Base-by-base conservation (phyloP, 106 monocot genomes). In the Allium cepa region DNA sequence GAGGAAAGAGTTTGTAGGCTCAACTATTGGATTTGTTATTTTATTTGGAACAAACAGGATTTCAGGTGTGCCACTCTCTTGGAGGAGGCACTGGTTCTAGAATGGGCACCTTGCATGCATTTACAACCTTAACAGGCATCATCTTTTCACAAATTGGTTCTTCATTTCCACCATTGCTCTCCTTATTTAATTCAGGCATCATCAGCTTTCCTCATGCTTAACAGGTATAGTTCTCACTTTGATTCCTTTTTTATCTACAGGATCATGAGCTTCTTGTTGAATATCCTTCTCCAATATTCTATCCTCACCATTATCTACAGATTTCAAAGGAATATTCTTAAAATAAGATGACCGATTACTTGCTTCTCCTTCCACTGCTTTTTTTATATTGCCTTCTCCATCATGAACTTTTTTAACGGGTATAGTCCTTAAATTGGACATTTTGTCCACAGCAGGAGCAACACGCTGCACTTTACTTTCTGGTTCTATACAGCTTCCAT, bases 381-480 rank as follows among this genome's bases (percentile, higher is more conserved):
- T 36, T 0, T 36, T 36, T 36, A 36, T 22, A 22, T 22, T 22
- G 22, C 22, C 22, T 26, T 13, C n/a, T 68, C 28, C 15, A 49
- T 68, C 68, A 4, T 53, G 53, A 26, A 26, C 50, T 28, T 73
- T 46, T 69, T 70, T 73, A 22, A 86, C 72, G 61, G 81, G 79
- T 45, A 79, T 73, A 6, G 8, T 86, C 50, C 63, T 81, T 2
- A 60, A 55, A 17, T 61, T 68, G 46, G 52, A 73, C 28, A 82
- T 70, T n/a, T 79, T 74, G 12, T 64, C 70, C 17, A 22, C 22
- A 1, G 5, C 15, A 22, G 57, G 13, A 50, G 57, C 48, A 60
- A 67, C 71, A 7, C 22, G 15, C 11, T 69, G 27, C 2, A 18
- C 46, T 56, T 15, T 26, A 53, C 22, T 12, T 76, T 36, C 53